These are phyloP conservation scores for Colletotrichum incanum DNA, from an alignment of 2,329 filamentous ascomycete genomes.

Conservation along the genomic window DNA sequence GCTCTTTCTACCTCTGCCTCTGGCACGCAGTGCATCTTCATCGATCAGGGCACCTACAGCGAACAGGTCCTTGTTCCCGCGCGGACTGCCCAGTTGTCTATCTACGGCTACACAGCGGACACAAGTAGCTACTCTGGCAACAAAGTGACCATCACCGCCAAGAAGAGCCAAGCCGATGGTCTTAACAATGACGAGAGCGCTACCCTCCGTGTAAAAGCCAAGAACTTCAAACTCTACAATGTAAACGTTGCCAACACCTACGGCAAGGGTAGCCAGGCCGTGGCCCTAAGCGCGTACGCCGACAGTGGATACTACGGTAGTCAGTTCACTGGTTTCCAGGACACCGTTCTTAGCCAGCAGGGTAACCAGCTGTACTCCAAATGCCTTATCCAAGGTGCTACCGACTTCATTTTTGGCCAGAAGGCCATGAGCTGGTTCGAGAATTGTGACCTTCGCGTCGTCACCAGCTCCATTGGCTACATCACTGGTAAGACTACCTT, in stretches of 20 bases:
- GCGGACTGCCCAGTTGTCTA: conserved; percentile 66
- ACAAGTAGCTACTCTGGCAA: conserved; percentile 69
- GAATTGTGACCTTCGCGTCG: conserved; percentile 57
- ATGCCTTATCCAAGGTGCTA: conserved; percentile 63
- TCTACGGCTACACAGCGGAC: conserved; percentile 71
- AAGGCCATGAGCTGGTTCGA: conserved; percentile 61
- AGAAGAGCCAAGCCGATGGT: conserved; percentile 68
- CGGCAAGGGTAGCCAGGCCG: conserved; percentile 64
- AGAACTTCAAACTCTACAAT: conserved; percentile 73
- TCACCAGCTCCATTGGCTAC: conserved; percentile 55
- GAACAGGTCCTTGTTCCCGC: conserved; percentile 71
- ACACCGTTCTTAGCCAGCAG: conserved; percentile 63
- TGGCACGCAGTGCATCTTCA: conserved; percentile 72
- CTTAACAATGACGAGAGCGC: conserved; percentile 68
- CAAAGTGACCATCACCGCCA: conserved; percentile 68
- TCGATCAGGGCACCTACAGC: conserved; percentile 75
- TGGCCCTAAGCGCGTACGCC: conserved; percentile 62
- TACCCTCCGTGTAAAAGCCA: conserved; percentile 63
- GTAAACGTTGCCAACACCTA: conserved; percentile 67
- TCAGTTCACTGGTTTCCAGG: conserved; percentile 63
- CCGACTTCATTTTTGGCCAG: conserved; percentile 67
- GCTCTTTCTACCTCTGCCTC: conserved; percentile 68
- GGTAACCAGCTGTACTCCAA: conserved; percentile 64
- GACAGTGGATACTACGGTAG: conserved; percentile 65
- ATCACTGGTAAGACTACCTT: conserved; percentile 55